Base-by-base conservation (phyloP, 176 grass and related monocot species). In the Tuctoria greenei region DNA sequence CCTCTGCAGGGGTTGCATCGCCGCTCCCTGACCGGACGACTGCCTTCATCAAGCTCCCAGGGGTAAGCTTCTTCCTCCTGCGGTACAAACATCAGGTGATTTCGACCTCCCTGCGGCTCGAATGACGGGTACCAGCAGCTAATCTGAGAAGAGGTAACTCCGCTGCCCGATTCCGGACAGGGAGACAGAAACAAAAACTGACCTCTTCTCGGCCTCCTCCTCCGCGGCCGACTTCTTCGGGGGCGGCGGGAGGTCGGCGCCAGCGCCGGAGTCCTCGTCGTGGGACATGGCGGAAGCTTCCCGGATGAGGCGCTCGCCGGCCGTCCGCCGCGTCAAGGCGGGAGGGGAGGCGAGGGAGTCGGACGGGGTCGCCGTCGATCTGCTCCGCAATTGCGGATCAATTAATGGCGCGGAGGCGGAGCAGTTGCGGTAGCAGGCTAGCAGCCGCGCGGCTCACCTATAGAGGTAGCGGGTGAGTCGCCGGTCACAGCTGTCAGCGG, bases 151-250 rank as follows among this genome's bases (percentile, higher is more conserved):
- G 20, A 12, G 31, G 5, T 1, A 64, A 7, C n/a, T 6, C 6
- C 16, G 14, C 24, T 6, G 45, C 57, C 25, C 60, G 72, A 50
- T 38, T 9, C 31, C 6, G 71, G 23, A 23, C 28, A 41, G 49
- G 10, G 34, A 76, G 67, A 31, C 26, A n/a, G 2, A 8, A 5
- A 6, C 7, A 1, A 16, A 31, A 31, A 41, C 66, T 62, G 62
- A 93, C 94, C 91, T 93, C 86, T 97, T 93, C 50, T 97, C 91
- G 34, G 88, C 86, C 67, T 82, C 94, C 74, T 97, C 94, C 68
- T 92, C 85, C 54, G 79, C 64, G 11, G 81, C 54, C 17, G 88
- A 81, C 79, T 91, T 97, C 86, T 93, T 91, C 83, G 67, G 55
- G 61, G 84, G 84, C 28, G 86, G 79, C 27, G 86, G 83, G 43